Base-by-base conservation (phyloP, 1,284 basidiomycete species). In the Caloboletus inedulis region DNA sequence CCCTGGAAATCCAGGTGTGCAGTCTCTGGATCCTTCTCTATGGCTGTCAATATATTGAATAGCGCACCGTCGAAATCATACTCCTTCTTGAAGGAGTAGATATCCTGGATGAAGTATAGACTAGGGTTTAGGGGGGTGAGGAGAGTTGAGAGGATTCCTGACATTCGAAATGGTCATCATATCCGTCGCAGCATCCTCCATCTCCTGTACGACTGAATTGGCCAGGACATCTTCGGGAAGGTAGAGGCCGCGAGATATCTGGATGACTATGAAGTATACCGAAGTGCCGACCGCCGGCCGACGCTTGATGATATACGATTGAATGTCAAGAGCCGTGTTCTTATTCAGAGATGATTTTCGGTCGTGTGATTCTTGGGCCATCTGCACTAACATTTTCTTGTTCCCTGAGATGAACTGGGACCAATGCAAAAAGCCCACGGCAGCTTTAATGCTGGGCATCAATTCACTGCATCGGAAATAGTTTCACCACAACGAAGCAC, bases 1-100 rank as follows among this genome's bases (percentile, higher is more conserved):
- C 46, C 53, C 18, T 62, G 61, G 12, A 64, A 51, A 42, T 61
- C 51, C 43, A 62, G 31, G 27, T 62, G 60, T 19, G n/a, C 25
- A 18, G 55, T 58, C 18, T 30, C 33, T 3, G 60, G 60, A 21
- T 56, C 51, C 31, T 59, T 52, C 16, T 53, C 36, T 7, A 64
- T 62, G 27, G 55, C 53, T 1, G 54, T 62, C 39, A 62, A 33
- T 33, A 62, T 49, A 9, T 44, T 47, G 19, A 2, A 5, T 9
- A 30, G n/a, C 10, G 27, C 25, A 19, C n/a, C 19, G 7, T 45
- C 45, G 10, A 25, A 3, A 8, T 1, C 4, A 29, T 21, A 29
- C 21, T 47, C 45, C 25, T 44, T 47, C 41, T 44, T 44, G 27
- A 44, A 47, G 41, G 46, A 47, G 19, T 44, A 13, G 10, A 47